Evolutionary conservation across 106 monocot genomes (phyloP).

Genomic region (Dendrobium nobile): DNA sequence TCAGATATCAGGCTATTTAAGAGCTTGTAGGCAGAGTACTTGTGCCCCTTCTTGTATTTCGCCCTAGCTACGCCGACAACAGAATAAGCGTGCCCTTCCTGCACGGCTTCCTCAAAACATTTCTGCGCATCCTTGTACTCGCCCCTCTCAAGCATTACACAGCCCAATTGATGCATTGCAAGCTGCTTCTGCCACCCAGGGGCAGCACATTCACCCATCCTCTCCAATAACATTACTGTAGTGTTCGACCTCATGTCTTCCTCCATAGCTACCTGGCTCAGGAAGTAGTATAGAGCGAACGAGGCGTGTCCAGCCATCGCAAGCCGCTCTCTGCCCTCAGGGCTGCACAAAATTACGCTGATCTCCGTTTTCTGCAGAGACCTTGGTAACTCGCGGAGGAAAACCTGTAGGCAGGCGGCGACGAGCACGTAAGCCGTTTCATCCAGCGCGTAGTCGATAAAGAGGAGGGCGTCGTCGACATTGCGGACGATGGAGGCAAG

Average conservation of each 20-base stretch:
- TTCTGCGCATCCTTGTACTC: slow-evolving; percentile 89
- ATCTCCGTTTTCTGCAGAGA: slow-evolving; percentile 56
- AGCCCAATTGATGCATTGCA: slow-evolving; percentile 84
- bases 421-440: slow-evolving; percentile 68
- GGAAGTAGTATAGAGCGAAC: slow-evolving; percentile 71
- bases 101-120: slow-evolving; percentile 72
- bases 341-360: slow-evolving; percentile 47
- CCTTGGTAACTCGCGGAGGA: slow-evolving; percentile 68
- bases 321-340: slow-evolving; percentile 53
- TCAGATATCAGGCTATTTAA: slow-evolving; percentile 49
- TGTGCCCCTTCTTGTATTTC: slow-evolving; percentile 82
- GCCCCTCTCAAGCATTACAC: slow-evolving; percentile 85
- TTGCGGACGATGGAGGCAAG: slow-evolving; percentile 45
- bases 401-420: slow-evolving; percentile 79
- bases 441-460: slow-evolving; percentile 71
- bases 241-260: slow-evolving; percentile 79
- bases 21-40: slow-evolving; percentile 86
- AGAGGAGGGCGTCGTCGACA: slow-evolving; percentile 60
- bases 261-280: slow-evolving; percentile 90
- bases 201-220: slow-evolving; percentile 62
- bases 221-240: slow-evolving; percentile 83
- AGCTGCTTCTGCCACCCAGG: slow-evolving; percentile 89
- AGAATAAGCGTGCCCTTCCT: slow-evolving; percentile 71
- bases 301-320: slow-evolving; percentile 64
- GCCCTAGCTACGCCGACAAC: slow-evolving; percentile 74